These are phyloP conservation scores for Bolboschoenus planiculmis DNA, from an alignment of 176 grass and related monocot genomes.

Conservation along the genomic window DNA sequence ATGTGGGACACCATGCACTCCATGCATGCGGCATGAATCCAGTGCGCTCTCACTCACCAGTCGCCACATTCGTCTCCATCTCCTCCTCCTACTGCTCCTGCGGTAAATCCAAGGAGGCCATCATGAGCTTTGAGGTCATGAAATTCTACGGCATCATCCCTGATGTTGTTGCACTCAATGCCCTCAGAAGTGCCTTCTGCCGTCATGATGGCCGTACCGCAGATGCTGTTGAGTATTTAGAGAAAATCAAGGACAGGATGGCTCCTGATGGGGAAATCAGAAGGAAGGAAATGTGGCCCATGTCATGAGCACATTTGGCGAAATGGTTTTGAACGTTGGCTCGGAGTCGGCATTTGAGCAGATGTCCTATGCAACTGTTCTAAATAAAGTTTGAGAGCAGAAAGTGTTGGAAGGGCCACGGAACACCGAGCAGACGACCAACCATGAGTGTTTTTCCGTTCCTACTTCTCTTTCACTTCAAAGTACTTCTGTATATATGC, in stretches of 20 bases:
- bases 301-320: constrained; percentile 48
- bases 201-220: constrained; percentile 31
- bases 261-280: constrained; percentile 56
- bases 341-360: too few relatives aligned
- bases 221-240: constrained; percentile 39
- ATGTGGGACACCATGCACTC: constrained; percentile 76
- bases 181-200: constrained; percentile 64
- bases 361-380: too few relatives aligned
- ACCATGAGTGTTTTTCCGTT: too few relatives aligned
- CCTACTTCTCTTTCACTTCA: too few relatives aligned
- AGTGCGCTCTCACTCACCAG: constrained; percentile 29
- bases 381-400: too few relatives aligned
- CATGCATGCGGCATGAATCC: constrained; percentile 66
- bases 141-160: constrained; percentile 38
- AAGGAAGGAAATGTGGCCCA: constrained; percentile 51
- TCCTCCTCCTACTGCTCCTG: constrained; percentile 57
- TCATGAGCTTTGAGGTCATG: constrained; percentile 66
- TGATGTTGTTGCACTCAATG: constrained; percentile 63
- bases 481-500: too few relatives aligned
- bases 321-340: constrained; percentile 54
- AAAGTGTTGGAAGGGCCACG: too few relatives aligned
- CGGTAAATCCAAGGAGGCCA: constrained; percentile 48
- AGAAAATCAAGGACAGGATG: constrained; percentile 37
- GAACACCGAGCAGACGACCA: too few relatives aligned
- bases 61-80: constrained; percentile 65